These are phyloP conservation scores for Rhododendron molle DNA, from an alignment of 148 eudicot genomes.

Conservation along the genomic window DNA sequence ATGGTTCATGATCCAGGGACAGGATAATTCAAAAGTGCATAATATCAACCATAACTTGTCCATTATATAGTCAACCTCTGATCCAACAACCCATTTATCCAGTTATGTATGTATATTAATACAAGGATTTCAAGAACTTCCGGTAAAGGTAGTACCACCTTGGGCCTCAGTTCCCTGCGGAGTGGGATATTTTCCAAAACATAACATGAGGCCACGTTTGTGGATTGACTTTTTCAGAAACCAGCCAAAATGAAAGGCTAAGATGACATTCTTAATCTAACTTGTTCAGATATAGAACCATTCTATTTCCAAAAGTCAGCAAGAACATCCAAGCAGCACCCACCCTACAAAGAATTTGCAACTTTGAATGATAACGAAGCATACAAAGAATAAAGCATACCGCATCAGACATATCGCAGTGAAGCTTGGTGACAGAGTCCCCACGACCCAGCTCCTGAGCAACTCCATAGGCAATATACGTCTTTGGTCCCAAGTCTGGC, in stretches of 20 bases:
- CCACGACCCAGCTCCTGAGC: constrained; percentile 71
- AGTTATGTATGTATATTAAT: not conserved
- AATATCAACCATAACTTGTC: not conserved
- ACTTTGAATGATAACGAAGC: not conserved
- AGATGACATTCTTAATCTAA: not conserved
- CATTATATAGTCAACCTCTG: not conserved
- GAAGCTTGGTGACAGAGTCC: constrained; percentile 76
- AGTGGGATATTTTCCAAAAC: not conserved
- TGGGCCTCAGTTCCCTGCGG: not conserved
- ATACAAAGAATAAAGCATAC: constrained; percentile 17
- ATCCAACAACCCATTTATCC: not conserved
- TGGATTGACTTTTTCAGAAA: not conserved
- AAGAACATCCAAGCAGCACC: not conserved
- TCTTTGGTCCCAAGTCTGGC: constrained; percentile 79
- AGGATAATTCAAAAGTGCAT: not conserved
- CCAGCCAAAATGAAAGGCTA: not conserved
- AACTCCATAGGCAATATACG: constrained; percentile 67
- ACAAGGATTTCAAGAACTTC: not conserved
- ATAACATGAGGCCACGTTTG: not conserved
- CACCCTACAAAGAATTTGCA: not conserved
- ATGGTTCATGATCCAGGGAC: not conserved
- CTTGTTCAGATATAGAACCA: not conserved
- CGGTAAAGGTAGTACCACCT: not conserved
- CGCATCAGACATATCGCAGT: constrained; percentile 68
- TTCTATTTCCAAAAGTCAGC: not conserved